phyloP scores from a whole-genome alignment of 2,329 filamentous ascomycete genomes.

The Fusarium ramigenum region DNA sequence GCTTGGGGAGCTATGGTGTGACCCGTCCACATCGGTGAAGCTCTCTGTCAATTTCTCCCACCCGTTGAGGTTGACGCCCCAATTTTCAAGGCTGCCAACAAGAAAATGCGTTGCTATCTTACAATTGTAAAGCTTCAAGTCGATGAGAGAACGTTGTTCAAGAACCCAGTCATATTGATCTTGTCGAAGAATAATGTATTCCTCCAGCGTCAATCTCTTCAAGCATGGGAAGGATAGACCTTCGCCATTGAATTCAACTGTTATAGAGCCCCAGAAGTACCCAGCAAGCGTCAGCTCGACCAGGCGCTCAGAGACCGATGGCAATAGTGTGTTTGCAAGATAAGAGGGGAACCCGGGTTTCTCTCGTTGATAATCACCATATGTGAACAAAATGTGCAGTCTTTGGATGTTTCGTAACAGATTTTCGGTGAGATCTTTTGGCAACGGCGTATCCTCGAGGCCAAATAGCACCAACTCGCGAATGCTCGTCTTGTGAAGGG shows the following conservation, averaged over 20 bases:
- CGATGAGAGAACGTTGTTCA: slow-evolving; percentile 1
- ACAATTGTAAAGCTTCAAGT: slow-evolving; percentile 18
- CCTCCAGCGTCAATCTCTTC: slow-evolving; percentile 19
- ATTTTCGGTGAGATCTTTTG: slow-evolving; percentile 2
- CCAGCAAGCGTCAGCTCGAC: slow-evolving; percentile 31
- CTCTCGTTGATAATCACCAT: slow-evolving; percentile 10
- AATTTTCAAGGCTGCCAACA: neutral
- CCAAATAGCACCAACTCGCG: too few relatives aligned
- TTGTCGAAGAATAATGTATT: slow-evolving; percentile 23
- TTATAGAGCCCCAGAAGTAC: slow-evolving; percentile 29
- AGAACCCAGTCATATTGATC: slow-evolving; percentile 43
- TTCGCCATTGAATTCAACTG: slow-evolving; percentile 32
- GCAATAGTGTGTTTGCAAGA: slow-evolving; percentile 25
- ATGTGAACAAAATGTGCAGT: slow-evolving; percentile 32
- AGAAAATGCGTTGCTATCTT: slow-evolving; percentile 7
- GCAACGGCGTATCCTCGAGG: slow-evolving; percentile 24
- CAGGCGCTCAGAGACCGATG: slow-evolving; percentile 24
- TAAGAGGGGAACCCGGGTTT: neutral
- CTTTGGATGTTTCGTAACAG: slow-evolving; percentile 21
- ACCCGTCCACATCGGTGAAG: too few relatives aligned
- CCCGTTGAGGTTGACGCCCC: neutral
- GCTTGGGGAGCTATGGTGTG: too few relatives aligned
- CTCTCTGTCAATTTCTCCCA: too few relatives aligned
- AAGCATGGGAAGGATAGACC: slow-evolving; percentile 34
- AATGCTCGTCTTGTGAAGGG: too few relatives aligned